A percentile compares a stretch with the other conserved stretches of the same genome.
Evolutionary conservation across 2,329 filamentous ascomycete genomes (phyloP).

Genomic region (Scopulariopsis brevicaulis): DNA sequence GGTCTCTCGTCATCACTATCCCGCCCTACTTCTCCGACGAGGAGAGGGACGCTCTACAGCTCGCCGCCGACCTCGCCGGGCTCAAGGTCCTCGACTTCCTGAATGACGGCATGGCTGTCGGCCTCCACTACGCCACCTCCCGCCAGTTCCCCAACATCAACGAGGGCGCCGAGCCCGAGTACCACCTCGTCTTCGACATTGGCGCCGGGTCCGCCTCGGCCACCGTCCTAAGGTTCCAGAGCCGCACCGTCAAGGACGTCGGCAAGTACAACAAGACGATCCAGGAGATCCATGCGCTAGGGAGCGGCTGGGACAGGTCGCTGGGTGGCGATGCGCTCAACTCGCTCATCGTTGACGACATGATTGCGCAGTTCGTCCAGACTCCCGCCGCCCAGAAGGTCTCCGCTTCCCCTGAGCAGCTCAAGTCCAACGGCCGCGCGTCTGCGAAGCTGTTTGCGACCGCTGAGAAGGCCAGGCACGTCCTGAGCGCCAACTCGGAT

Average conservation of each 20-base stretch:
- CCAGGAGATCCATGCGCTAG: constrained; percentile 85
- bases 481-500: constrained; percentile 86
- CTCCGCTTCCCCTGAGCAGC: constrained; percentile 46
- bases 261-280: constrained; percentile 94
- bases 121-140: constrained; percentile 87
- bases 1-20: constrained; percentile 78
- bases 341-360: constrained; percentile 77
- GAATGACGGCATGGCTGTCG: constrained; percentile 84
- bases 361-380: constrained; percentile 68
- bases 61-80: constrained; percentile 79
- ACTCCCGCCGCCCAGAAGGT: constrained; percentile 56
- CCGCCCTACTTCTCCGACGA: constrained; percentile 84
- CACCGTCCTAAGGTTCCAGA: constrained; percentile 81
- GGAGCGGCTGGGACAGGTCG: constrained; percentile 77
- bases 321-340: constrained; percentile 88
- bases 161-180: constrained; percentile 76
- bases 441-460: constrained; percentile 90
- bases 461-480: constrained; percentile 73
- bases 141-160: constrained; percentile 79
- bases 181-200: constrained; percentile 95
- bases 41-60: constrained; percentile 76
- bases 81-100: constrained; percentile 76
- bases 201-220: constrained; percentile 90
- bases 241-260: constrained; percentile 77
- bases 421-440: constrained; percentile 69